phyloP scores from a whole-genome alignment of 331 rosid species.

The Arachis monticola region DNA sequence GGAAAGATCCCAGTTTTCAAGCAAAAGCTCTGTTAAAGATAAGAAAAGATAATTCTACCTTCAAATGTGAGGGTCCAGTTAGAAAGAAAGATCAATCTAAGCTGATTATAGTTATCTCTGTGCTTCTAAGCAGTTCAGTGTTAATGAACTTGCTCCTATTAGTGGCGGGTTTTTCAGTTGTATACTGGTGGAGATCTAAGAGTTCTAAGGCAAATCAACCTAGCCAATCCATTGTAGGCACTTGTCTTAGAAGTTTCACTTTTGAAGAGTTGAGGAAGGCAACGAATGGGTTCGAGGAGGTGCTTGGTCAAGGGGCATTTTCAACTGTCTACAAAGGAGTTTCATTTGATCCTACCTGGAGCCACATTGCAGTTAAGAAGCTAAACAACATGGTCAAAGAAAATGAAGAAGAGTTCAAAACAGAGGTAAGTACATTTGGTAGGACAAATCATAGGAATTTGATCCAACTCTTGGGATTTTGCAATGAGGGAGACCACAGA shows the following conservation, averaged over 20 bases:
- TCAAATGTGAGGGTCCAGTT: not conserved
- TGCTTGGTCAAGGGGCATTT: constrained; percentile 40
- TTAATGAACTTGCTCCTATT: constrained; percentile 28
- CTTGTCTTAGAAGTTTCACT: constrained; percentile 35
- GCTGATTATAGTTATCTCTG: constrained; percentile 8
- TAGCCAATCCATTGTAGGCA: not conserved
- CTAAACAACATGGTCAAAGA: not conserved
- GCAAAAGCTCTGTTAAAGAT: constrained; percentile 34
- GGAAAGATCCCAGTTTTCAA: not conserved
- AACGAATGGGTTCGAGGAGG: constrained; percentile 40
- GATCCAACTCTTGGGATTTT: constrained; percentile 34
- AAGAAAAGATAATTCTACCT: constrained; percentile 29
- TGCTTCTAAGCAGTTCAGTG: constrained; percentile 31
- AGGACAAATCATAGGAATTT: constrained; percentile 37
- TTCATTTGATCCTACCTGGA: not conserved
- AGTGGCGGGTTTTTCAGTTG: not conserved
- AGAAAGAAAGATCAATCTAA: not conserved
- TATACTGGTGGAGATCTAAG: not conserved
- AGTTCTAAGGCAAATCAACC: not conserved
- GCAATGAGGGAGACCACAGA: constrained; percentile 35
- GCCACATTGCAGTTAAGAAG: constrained; percentile 37
- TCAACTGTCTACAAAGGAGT: constrained; percentile 40
- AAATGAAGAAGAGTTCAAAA: constrained; percentile 34
- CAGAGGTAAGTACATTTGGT: constrained; percentile 23
- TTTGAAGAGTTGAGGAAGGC: constrained; percentile 36